Evolutionary conservation across 805 yeast genomes (phyloP), one percentile per base, ranked within the genome.

Genomic region (Lachancea mirantina): DNA sequence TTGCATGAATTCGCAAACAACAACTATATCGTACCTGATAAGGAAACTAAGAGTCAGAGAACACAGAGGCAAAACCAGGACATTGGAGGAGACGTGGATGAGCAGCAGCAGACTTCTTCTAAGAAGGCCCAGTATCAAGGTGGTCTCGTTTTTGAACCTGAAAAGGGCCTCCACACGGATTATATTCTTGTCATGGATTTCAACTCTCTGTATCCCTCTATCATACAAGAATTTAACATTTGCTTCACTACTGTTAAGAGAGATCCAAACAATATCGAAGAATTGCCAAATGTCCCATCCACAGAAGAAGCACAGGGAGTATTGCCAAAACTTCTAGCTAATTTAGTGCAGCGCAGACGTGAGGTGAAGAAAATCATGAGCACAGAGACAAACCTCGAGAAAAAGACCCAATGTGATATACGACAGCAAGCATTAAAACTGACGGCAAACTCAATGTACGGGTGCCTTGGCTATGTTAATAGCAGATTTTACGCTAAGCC

Each of bases 391-490:
- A 74, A 78, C 14, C 65, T 76, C 0, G 61, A 66, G 34, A 87
- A 84, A 52, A 74, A 61, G 36, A 80, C 84, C 0, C 96, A 89
- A 52, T 85, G 81, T 67, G 97, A 92, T 57, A 87, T 88, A 52
- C 84, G 88, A 52, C 98, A 92, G 59, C 94, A 82, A 56, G 97
- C 98, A 0, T 72, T 92, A 55, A 92, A 92, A 57, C 68, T 92
- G 54, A 94, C 98, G 2, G 98, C 98, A 18, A 92, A 92, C 61
- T 92, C 98, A n/a, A 89, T 92, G 96, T 92, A 92, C 62, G 98
- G 98, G 53, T 92, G 97, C 72, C 70, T 92, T 48, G 98, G 98
- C 46, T 88, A 78, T 57, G 82, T 81, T 5, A 73, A 81, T 48
- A 85, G 96, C 14, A 72, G 98, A 50, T 92, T 92, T 58, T 89